Evolutionary conservation across 139 green algal species (phyloP), one percentile per base, ranked within the genome.

Genomic region (Micromonas pusilla): DNA sequence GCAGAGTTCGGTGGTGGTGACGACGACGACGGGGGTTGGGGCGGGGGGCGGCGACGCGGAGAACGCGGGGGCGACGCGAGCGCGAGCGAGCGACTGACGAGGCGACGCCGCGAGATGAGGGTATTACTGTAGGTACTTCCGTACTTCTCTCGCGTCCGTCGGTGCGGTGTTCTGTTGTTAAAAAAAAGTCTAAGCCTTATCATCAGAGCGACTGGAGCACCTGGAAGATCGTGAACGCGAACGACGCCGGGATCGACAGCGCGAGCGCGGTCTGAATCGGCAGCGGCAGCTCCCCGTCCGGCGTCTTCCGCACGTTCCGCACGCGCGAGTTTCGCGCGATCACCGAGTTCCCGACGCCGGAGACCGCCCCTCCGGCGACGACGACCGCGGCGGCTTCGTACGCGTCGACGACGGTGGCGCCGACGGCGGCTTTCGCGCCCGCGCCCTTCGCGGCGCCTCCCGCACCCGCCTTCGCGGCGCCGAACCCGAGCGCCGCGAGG

Each of bases 231-330:
- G 45, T 57, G 45, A 57, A 57, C 9, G 16, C 9, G 45, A 57
- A 57, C 9, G 79, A 66, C 20, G 20, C 23, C 0, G 81, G 86
- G 36, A 26, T 74, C 1, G 79, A 72, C 36, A 64, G 81, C 53
- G 76, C 87, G 0, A 45, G 9, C 26, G 63, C 63, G 9, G 26
- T 70, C 45, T 57, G 45, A 9, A 57, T 9, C 9, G 45, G 63
- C 9, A 37, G 26, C 63, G 26, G 63, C 6, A 70, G 28, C 26
- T 32, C 26, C 13, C 63, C 63, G 13, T 70, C 19, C 9, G 63
- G 28, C 20, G 62, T 68, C 9, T 19, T 30, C 5, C 62, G 25
- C 4, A 68, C 20, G 16, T 68, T 68, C 16, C 25, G 26, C 4
- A 68, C 20, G 62, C 62, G 62, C 62, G 62, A 68, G 62, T 68